Evolutionary conservation across 140 eudicot genomes (phyloP).

Genomic region (Bidens hawaiensis): DNA sequence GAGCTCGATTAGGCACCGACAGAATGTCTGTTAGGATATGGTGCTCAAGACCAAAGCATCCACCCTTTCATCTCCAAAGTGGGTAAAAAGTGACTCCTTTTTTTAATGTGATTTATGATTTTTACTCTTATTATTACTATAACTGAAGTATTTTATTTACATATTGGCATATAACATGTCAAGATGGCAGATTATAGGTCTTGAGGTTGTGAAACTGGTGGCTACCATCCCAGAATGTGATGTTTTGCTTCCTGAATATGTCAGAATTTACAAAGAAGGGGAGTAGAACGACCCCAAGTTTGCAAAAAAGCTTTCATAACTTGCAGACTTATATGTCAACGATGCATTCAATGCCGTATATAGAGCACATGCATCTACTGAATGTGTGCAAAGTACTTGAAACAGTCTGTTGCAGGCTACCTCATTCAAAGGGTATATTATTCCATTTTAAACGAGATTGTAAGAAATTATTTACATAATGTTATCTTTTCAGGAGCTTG

Average conservation of each 20-base stretch:
- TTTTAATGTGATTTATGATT: no score
- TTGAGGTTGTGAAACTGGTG: constrained; percentile 75
- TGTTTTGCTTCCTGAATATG: constrained; percentile 82
- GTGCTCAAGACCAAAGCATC: no score
- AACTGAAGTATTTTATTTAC: neutral
- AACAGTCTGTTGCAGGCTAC: constrained; percentile 63
- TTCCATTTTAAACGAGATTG: neutral
- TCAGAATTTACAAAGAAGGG: constrained; percentile 53
- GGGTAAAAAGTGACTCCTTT: no score
- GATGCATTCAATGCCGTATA: constrained; percentile 64
- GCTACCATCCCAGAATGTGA: constrained; percentile 67
- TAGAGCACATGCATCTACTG: constrained; percentile 68
- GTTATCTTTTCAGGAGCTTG: constrained; percentile 59
- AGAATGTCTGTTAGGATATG: no score
- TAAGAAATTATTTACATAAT: neutral
- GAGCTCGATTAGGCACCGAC: no score
- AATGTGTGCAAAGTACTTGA: constrained; percentile 56
- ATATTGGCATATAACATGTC: constrained; percentile 43
- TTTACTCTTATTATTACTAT: no score
- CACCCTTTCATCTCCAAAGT: no score
- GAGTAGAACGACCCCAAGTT: constrained; percentile 86
- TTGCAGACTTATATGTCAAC: constrained; percentile 78
- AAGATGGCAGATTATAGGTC: constrained; percentile 86
- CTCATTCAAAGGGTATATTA: constrained; percentile 60
- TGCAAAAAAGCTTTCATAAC: constrained; percentile 73